Evolutionary conservation across 495 filamentous ascomycete species (phyloP), one percentile per base, ranked within the genome.

Genomic region (Choiromyces venosus): DNA sequence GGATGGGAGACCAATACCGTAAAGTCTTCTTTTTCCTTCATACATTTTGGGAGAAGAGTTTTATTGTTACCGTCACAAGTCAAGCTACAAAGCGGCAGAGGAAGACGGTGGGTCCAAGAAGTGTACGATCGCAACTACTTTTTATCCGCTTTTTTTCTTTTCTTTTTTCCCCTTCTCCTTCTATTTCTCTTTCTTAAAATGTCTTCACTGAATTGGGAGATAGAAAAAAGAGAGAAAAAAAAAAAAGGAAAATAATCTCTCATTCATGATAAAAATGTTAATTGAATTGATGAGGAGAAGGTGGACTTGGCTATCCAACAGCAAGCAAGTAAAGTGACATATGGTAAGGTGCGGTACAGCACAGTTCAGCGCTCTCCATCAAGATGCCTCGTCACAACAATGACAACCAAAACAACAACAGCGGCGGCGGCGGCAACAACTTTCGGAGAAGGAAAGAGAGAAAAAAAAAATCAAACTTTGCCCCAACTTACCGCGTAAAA

Each of bases 401-500:
- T n/a, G n/a, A n/a, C n/a, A n/a, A n/a, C n/a, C n/a, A n/a, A n/a
- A n/a, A n/a, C n/a, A n/a, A n/a, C n/a, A n/a, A n/a, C 44, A 19
- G 8, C 44, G n/a, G 18, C 19, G 12, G 46, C 46, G 14, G 46
- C 40, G 40, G 40, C n/a, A 56, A 29, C n/a, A 29, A n/a, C 10
- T 29, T 56, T 21, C n/a, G 33, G 12, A 19, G 2, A 44, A 10
- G 12, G 16, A 52, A 14, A 37, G 68, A 65, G 65, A 37, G 25
- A 71, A 69, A 42, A 35, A 19, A 9, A 40, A 52, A 12, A 46
- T 39, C 39, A 21, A 18, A 69, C 56, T 66, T 14, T 56, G 39
- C 37, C 37, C 52, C 65, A 70, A 65, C 71, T 65, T 68, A 70
- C 69, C 39, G 39, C 73, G 39, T 68, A 65, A 76, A 74, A 42